Base-by-base conservation (phyloP, 106 monocot species). In the Dendrobium officinale region DNA sequence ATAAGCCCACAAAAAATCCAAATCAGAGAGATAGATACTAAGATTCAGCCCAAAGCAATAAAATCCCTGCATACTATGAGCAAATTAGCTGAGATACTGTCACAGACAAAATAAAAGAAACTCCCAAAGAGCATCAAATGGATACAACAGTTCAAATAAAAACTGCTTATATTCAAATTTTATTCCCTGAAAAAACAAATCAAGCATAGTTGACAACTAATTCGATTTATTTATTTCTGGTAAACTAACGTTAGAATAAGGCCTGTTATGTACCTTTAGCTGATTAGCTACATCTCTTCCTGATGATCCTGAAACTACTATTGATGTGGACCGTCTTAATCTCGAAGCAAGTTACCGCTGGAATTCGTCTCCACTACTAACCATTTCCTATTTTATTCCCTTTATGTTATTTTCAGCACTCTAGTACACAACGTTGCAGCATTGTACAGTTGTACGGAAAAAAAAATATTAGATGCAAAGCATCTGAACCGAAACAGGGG, bases 211-310 rank as follows among this genome's bases (percentile, higher is more conserved):
- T 56, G 2, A 56, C 1, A 20, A 2, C 56, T 18, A 16, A 56
- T 56, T 56, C 56, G 18, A 56, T 16, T 56, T 17, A 2, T 16
- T 56, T 56, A 56, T 56, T 56, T 56, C 18, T 56, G 20, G 16
- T 17, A 20, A 56, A 56, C 4, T 18, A 18, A 56, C 20, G 0
- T 56, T 16, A 56, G 19, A 15, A 56, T 17, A 56, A 26, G 56
- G 56, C 56, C 17, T 13, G 6, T 27, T 6, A 67, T 55, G 77
- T 72, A 84, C 75, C 83, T 78, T 83, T 5, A 83, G 79, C 27
- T 83, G 83, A 42, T 79, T 83, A 42, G 83, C 83, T 4, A 83
- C 83, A 43, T 78, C 83, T 54, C 73, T 78, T 29, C 73, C 83
- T 51, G 83, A 83, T 56, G 83, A 83, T 42, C 83, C 83, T 42